These are phyloP conservation scores for Russula dissimulans DNA, from an alignment of 768 basidiomycete genomes.

Conservation along the genomic window DNA sequence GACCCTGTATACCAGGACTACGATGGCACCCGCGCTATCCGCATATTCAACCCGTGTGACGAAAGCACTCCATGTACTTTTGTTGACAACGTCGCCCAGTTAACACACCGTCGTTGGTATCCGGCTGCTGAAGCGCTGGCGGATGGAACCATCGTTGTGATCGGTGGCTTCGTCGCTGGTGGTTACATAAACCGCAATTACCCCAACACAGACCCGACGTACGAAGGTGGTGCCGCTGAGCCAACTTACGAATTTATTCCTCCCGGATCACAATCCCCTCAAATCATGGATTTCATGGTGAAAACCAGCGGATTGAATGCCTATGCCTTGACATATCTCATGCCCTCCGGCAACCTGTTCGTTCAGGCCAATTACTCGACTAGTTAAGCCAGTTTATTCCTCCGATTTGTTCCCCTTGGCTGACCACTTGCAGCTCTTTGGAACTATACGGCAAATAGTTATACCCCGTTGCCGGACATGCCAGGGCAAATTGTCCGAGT, in stretches of 20 bases:
- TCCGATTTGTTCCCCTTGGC: slow-evolving; percentile 2
- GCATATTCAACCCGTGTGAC: slow-evolving; percentile 71
- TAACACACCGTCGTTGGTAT: slow-evolving; percentile 72
- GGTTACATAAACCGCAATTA: slow-evolving; percentile 73
- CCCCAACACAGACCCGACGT: slow-evolving; percentile 55
- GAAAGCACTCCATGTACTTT: slow-evolving; percentile 52
- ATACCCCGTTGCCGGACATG: slow-evolving; percentile 63
- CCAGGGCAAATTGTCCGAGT: slow-evolving; percentile 66
- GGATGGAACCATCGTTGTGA: slow-evolving; percentile 70
- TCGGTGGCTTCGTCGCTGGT: slow-evolving; percentile 73
- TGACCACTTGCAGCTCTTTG: slow-evolving; percentile 32
- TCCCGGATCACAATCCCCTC: slow-evolving; percentile 37
- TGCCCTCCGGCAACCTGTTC: slow-evolving; percentile 70
- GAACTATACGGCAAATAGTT: slow-evolving; percentile 46
- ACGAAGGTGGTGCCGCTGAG: slow-evolving; percentile 63
- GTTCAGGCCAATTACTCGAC: slow-evolving; percentile 77
- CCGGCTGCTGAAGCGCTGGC: slow-evolving; percentile 63
- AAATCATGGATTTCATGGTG: slow-evolving; percentile 57
- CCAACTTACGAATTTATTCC: slow-evolving; percentile 83
- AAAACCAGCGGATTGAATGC: slow-evolving; percentile 70
- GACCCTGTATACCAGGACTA: slow-evolving; percentile 69
- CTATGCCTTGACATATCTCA: slow-evolving; percentile 65
- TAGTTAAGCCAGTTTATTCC: slow-evolving; percentile 34
- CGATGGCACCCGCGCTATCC: slow-evolving; percentile 73
- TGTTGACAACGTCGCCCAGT: slow-evolving; percentile 58